Percentiles rank a stretch among this genome's conserved stretches.
These are phyloP conservation scores for Trichosporon faecale DNA, from an alignment of 1,284 basidiomycete genomes.

Conservation along the genomic window DNA sequence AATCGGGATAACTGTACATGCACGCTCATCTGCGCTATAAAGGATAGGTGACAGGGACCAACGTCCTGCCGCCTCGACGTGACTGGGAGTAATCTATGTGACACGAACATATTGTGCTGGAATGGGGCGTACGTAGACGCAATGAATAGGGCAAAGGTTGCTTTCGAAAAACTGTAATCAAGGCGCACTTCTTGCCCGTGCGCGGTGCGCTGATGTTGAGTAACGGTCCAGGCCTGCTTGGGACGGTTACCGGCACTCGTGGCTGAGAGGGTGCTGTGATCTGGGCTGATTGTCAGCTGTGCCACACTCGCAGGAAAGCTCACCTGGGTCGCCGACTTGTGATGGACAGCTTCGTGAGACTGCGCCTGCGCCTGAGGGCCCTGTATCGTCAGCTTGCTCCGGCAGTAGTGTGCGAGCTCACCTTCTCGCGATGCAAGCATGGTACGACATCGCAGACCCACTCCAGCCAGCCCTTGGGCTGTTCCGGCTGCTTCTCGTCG, in stretches of 20 bases:
- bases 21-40: not conserved
- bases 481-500: not conserved
- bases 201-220: not conserved
- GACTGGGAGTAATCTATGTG: not conserved
- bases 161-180: not conserved
- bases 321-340: not conserved
- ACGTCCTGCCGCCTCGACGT: not conserved
- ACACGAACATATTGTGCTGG: not conserved
- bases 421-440: not conserved
- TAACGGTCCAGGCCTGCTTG: not conserved
- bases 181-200: not conserved
- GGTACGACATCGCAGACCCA: not conserved
- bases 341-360: not conserved
- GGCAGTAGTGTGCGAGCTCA: too few relatives aligned
- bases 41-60: not conserved
- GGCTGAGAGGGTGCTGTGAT: constrained; percentile 3
- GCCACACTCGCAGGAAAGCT: not conserved
- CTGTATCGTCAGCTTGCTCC: not conserved
- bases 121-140: not conserved
- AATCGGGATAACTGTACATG: not conserved
- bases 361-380: not conserved
- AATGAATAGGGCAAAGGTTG: not conserved
- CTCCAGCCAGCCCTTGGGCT: not conserved
- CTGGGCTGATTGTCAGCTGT: not conserved
- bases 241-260: not conserved